Conservation (phyloP, 2,329 filamentous ascomycete species). For the Lasiodiplodia theobromae region DNA sequence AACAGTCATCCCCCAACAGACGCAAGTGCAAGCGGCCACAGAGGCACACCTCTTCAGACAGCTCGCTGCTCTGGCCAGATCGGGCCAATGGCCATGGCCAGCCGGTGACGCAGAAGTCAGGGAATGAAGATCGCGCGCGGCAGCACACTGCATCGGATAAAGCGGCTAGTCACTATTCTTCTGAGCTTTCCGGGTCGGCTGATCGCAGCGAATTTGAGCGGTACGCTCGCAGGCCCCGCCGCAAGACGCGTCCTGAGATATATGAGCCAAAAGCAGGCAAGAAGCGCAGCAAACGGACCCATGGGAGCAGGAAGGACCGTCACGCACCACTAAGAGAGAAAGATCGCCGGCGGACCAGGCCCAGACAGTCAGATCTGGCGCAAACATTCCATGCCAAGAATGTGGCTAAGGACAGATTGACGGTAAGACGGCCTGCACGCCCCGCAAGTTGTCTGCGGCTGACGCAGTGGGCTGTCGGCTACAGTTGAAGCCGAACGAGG, state of each 20-base stretch:
- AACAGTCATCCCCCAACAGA: conserved; percentile 34
- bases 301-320: conserved; percentile 36
- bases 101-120: conserved; percentile 15
- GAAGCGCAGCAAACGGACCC: conserved; percentile 34
- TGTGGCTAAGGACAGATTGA: conserved; percentile 54
- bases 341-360: conserved; percentile 45
- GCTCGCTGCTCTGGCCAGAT: conserved; percentile 43
- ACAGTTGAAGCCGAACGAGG: conserved; percentile 53
- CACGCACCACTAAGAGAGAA: conserved; percentile 38
- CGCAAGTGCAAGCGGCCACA: conserved; percentile 38
- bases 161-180: conserved; percentile 22
- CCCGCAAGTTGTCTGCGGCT: conserved; percentile 19
- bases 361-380: conserved; percentile 46
- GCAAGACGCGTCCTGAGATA: conserved; percentile 55
- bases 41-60: conserved; percentile 47
- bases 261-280: conserved; percentile 49
- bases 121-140: conserved; percentile 22
- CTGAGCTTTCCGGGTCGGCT: conserved; percentile 29
- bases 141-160: conserved; percentile 27
- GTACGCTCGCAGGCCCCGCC: conserved; percentile 54
- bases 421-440: conserved; percentile 44
- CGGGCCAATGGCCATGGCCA: conserved; percentile 8
- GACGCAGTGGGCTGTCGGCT: conserved; percentile 38
- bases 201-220: conserved; percentile 31
- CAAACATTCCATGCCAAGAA: conserved; percentile 56